Conservation (phyloP, 139 green algal genomes). For the Coelastrella sp. region DNA sequence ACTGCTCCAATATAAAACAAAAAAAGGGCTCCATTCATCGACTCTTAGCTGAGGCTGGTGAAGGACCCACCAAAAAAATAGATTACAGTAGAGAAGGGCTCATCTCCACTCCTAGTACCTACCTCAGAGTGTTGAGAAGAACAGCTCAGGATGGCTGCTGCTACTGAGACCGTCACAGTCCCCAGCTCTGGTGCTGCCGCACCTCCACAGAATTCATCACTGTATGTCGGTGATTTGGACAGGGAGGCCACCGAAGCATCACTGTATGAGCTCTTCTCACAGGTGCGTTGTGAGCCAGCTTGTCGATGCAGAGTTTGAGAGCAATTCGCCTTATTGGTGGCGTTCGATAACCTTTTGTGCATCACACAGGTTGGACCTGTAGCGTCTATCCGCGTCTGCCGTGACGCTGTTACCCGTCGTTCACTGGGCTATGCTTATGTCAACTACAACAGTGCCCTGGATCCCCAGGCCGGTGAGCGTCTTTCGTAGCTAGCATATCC, state of each 20-base stretch:
- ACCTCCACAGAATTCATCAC: conserved; percentile 75
- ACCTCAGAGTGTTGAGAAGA: neutral
- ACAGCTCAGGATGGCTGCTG: conserved; percentile 43
- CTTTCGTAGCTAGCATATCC: too few relatives aligned
- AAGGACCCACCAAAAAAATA: conserved; percentile 52
- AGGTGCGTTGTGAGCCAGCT: conserved; percentile 64
- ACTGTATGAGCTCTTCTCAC: conserved; percentile 92
- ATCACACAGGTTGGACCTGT: conserved; percentile 93
- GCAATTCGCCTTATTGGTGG: too few relatives aligned
- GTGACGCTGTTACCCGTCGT: conserved; percentile 91
- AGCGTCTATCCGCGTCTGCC: conserved; percentile 93
- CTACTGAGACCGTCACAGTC: conserved; percentile 1
- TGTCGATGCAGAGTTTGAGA: too few relatives aligned
- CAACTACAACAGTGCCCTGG: conserved; percentile 92
- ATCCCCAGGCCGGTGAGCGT: conserved; percentile 82
- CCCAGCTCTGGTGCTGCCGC: conserved; percentile 45
- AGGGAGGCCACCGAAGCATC: conserved; percentile 89
- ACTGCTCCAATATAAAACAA: conserved; percentile 35
- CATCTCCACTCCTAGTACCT: neutral
- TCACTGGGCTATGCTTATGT: conserved; percentile 97
- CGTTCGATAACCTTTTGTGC: too few relatives aligned
- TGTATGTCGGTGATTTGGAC: conserved; percentile 97
- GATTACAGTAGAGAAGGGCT: too few relatives aligned
- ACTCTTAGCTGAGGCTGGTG: conserved; percentile 46
- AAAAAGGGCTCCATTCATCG: conserved; percentile 42